A percentile compares a stretch with the other conserved stretches of the same genome.
Conservation (phyloP, 2,329 filamentous ascomycete genomes). For the Botryosphaeria dothidea region DNA sequence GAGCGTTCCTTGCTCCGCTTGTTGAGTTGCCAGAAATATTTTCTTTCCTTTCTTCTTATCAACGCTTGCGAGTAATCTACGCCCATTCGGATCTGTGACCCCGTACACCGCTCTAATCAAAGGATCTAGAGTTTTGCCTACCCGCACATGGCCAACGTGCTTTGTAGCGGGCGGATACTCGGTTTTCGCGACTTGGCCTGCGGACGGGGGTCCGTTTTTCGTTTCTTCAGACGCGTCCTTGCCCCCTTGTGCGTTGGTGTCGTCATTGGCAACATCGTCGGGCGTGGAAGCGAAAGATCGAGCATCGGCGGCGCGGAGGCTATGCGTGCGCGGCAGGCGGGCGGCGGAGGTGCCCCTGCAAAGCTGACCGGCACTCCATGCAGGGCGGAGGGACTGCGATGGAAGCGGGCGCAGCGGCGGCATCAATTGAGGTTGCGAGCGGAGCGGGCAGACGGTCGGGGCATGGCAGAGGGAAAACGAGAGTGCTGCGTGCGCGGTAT, state of each 20-base stretch:
- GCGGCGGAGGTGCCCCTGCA: slow-evolving; percentile 25
- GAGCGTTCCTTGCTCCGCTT: no score
- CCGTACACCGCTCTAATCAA: no score
- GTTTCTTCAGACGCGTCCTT: background rate
- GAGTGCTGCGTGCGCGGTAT: background rate
- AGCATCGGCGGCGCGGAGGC: background rate
- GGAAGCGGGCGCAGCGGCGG: slow-evolving; percentile 43
- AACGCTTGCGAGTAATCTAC: no score
- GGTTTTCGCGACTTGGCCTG: background rate
- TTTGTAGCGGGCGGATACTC: background rate
- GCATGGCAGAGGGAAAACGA: background rate
- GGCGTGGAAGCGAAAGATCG: background rate
- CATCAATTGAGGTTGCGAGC: slow-evolving; percentile 41
- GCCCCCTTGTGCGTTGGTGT: background rate
- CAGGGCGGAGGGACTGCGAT: slow-evolving; percentile 46
- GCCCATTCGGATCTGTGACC: no score
- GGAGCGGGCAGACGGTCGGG: background rate
- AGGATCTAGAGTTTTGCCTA: no score
- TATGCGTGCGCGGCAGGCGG: background rate
- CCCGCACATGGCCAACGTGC: no score
- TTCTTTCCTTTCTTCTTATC: no score
- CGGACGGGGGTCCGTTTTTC: no score
- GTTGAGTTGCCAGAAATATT: no score
- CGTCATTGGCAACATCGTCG: background rate
- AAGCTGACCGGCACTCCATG: slow-evolving; percentile 31